Conservation (phyloP, 441 rosid genomes). For the Eruca vesicaria region DNA sequence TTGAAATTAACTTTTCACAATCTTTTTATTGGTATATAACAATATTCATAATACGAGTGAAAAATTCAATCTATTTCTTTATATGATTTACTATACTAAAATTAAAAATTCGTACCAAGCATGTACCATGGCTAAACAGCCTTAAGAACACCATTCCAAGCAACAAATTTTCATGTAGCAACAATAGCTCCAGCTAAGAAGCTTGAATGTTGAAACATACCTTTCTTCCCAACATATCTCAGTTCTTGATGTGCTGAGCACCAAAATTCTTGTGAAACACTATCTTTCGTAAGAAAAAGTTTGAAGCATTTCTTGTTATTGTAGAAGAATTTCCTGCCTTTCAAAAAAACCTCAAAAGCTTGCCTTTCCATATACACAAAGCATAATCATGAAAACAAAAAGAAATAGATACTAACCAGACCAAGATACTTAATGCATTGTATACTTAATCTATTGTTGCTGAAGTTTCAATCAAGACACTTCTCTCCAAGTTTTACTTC, state of each 20-base stretch:
- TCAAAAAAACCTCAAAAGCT: too few relatives aligned
- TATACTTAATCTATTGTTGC: too few relatives aligned
- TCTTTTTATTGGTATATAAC: not conserved
- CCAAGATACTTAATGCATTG: too few relatives aligned
- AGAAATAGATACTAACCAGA: too few relatives aligned
- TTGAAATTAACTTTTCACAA: not conserved
- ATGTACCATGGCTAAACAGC: slow-evolving; percentile 39
- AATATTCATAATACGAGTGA: not conserved
- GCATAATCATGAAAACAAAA: too few relatives aligned
- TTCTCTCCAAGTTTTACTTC: too few relatives aligned
- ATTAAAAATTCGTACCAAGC: not conserved
- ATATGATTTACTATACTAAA: not conserved
- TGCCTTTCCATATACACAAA: too few relatives aligned
- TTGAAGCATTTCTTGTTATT: not conserved
- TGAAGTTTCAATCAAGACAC: too few relatives aligned
- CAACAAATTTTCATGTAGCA: slow-evolving; percentile 82
- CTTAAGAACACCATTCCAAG: slow-evolving; percentile 60
- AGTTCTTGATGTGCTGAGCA: not conserved
- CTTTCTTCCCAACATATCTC: slow-evolving; percentile 47
- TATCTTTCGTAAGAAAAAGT: not conserved
- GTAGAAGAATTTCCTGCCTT: not conserved
- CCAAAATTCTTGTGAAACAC: not conserved
- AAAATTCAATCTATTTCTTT: not conserved
- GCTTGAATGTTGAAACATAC: slow-evolving; percentile 93
- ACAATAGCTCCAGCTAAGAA: slow-evolving; percentile 91